Base-by-base conservation (phyloP, 2,329 filamentous ascomycete species). In the Arthrocladium fulminans region DNA sequence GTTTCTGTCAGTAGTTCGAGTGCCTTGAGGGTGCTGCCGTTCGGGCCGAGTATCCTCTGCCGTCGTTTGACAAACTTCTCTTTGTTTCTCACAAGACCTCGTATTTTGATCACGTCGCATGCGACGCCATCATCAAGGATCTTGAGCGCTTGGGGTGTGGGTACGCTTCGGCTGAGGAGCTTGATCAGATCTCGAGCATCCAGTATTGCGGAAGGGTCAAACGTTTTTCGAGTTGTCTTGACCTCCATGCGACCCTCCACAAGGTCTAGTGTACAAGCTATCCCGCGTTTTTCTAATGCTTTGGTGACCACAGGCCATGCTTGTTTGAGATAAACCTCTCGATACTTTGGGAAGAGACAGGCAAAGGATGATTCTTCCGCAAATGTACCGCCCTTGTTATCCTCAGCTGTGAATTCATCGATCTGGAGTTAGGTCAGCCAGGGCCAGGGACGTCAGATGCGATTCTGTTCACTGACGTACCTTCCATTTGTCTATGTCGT, bases 401-500 rank as follows among this genome's bases (percentile, higher is more conserved):
- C 85, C 57, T 86, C 81, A 42, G 86, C 79, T 35, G 81, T 90
- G 70, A 97, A 97, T 23, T 81, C 70, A 32, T 95, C 88, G 60
- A 89, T 72, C 80, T 83, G 61, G 20, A 49, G 20, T 30, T 43
- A 30, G 30, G 48, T 48, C 43, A 51, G 37, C 45, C 19, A 27
- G 29, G 23, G 22, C 15, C 29, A 25, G 3, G 19, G 34, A 27
- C 15, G 13, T 23, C n/a, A 15, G 12, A 15, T 10, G 45, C n/a
- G n/a, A n/a, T n/a, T 10, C 13, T 32, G 3, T 22, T 3, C 43
- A 24, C 24, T 29, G 20, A 57, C 60, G 22, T 43, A 83, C 81
- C 74, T 88, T 90, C 88, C 88, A 97, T 67, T 96, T 94, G 71
- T 97, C 90, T 56, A 97, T 87, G 62, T 96, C 92, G 54, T 94